Percentiles rank a stretch among this genome's conserved stretches.
Evolutionary conservation across 305 asterid species (phyloP).

Genomic region (Fraxinus greggii): DNA sequence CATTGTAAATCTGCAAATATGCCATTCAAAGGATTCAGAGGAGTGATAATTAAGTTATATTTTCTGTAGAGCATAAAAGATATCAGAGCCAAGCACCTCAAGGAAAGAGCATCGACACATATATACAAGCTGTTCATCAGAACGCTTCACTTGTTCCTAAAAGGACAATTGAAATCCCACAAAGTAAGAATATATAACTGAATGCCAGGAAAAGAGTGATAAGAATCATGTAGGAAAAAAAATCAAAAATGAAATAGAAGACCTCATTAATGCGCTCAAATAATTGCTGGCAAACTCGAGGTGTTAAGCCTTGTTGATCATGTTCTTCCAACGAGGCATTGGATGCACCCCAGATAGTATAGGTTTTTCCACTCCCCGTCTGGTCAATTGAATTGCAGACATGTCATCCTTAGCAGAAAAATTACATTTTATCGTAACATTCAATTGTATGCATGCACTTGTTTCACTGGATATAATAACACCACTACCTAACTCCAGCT

Average conservation of each 20-base stretch:
- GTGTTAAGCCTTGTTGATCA: conserved; percentile 89
- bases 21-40: conserved; percentile 18
- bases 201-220: conserved; percentile 3
- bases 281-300: conserved; percentile 82
- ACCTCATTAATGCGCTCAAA: conserved; percentile 84
- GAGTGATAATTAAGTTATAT: not conserved
- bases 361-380: conserved; percentile 99
- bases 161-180: conserved; percentile 19
- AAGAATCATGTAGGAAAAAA: not conserved
- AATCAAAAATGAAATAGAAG: conserved; percentile 4
- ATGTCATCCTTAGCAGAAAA: conserved; percentile 17
- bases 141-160: conserved; percentile 85
- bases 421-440: conserved; percentile 1
- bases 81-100: conserved; percentile 54
- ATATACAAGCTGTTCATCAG: conserved; percentile 75
- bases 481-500: not conserved
- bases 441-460: not conserved
- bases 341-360: conserved; percentile 97
- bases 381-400: conserved; percentile 33
- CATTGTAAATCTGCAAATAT: conserved; percentile 80
- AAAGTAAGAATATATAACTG: conserved; percentile 1
- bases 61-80: conserved; percentile 7
- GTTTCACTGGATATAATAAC: not conserved
- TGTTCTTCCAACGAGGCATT: conserved; percentile 69
- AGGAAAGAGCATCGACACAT: conserved; percentile 97